These are phyloP conservation scores for Grosmannia clavigera DNA, from an alignment of 2,329 filamentous ascomycete species.

Conservation along the genomic window DNA sequence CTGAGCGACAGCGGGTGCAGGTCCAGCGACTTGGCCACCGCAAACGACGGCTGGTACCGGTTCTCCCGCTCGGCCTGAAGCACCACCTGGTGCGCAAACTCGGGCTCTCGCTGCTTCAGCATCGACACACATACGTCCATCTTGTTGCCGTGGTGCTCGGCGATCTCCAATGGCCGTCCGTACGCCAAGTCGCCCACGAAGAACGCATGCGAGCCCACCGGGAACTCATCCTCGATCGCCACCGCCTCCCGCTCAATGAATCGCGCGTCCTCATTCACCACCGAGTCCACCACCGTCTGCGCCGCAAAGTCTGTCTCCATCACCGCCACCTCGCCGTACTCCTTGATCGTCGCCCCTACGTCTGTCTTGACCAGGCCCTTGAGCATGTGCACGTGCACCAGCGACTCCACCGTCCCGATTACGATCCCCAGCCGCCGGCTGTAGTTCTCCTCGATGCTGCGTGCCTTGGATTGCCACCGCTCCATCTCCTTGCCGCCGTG, in stretches of 20 bases:
- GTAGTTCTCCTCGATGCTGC: constrained; percentile 74
- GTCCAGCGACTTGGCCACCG: constrained; percentile 70
- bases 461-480: constrained; percentile 73
- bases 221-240: constrained; percentile 85
- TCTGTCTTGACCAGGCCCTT: constrained; percentile 86
- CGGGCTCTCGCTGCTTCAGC: constrained; percentile 59
- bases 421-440: constrained; percentile 83
- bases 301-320: constrained; percentile 84
- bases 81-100: constrained; percentile 71
- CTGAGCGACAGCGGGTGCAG: constrained; percentile 81
- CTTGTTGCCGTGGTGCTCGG: constrained; percentile 57
- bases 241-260: constrained; percentile 86
- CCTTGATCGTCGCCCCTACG: constrained; percentile 80
- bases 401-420: constrained; percentile 74
- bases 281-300: constrained; percentile 80
- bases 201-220: constrained; percentile 69
- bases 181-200: constrained; percentile 92
- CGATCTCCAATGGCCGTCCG: constrained; percentile 76
- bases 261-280: constrained; percentile 80
- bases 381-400: constrained; percentile 87
- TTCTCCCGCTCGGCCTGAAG: constrained; percentile 54
- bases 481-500: constrained; percentile 67
- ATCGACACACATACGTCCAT: constrained; percentile 68
- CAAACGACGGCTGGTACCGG: constrained; percentile 74
- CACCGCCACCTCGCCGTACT: constrained; percentile 77